Conservation (phyloP, 2,329 filamentous ascomycete genomes). For the Verticillium isaacii region DNA sequence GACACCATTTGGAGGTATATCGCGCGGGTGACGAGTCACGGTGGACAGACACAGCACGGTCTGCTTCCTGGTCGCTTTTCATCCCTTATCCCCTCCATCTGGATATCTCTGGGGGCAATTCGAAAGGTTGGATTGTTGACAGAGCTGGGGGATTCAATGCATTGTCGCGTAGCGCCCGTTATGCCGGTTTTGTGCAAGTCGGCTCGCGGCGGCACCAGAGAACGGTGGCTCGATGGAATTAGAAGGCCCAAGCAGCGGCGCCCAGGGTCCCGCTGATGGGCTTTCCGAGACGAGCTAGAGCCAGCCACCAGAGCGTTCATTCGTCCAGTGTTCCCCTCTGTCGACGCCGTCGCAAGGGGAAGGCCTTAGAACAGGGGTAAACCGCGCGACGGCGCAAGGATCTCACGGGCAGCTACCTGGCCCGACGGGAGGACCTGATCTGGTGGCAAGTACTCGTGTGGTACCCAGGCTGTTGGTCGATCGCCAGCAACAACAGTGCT, state of each 20-base stretch:
- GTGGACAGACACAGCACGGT: background rate
- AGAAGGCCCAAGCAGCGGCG: slow-evolving; percentile 7
- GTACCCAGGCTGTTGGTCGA: background rate
- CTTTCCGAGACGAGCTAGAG: slow-evolving; percentile 11
- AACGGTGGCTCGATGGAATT: slow-evolving; percentile 6
- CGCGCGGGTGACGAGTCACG: background rate
- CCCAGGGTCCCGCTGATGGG: background rate
- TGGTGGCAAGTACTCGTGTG: background rate
- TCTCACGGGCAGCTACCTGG: background rate
- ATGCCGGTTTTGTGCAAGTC: background rate
- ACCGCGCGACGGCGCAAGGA: background rate
- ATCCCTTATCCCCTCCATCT: background rate
- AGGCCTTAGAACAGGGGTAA: background rate
- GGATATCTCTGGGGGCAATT: background rate
- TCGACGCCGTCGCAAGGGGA: slow-evolving; percentile 6
- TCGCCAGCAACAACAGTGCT: background rate
- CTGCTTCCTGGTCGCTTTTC: background rate
- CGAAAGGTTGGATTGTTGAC: background rate
- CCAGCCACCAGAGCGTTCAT: slow-evolving; percentile 4
- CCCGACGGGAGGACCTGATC: background rate
- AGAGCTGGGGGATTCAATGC: background rate
- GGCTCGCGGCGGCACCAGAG: background rate
- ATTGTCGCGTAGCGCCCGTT: background rate
- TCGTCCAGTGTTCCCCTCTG: slow-evolving; percentile 4
- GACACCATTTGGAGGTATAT: background rate